Evolutionary conservation across 768 basidiomycete genomes (phyloP).

Genomic region (Pisolithus tinctorius): DNA sequence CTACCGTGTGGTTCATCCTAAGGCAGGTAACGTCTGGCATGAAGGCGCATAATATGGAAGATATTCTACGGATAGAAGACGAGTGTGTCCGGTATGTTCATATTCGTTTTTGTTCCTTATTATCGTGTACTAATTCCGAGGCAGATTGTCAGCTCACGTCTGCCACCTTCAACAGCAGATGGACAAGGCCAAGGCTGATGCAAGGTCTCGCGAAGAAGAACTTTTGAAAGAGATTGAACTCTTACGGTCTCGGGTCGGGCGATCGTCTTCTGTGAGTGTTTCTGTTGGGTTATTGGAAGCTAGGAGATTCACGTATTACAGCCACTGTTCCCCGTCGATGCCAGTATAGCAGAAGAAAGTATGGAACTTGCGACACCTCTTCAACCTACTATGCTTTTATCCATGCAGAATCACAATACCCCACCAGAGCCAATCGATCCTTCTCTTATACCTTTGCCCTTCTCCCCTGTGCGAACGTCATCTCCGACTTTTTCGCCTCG

Average conservation of each 20-base stretch:
- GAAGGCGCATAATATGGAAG: slow-evolving; percentile 15
- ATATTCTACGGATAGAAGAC: slow-evolving; percentile 22
- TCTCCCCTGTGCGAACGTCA: slow-evolving; percentile 15
- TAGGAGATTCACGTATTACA: background rate
- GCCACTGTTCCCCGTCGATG: slow-evolving; percentile 3
- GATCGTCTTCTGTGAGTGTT: background rate
- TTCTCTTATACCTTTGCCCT: slow-evolving; percentile 10
- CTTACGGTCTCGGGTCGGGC: no score
- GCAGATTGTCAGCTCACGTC: slow-evolving; percentile 26
- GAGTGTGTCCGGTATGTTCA: slow-evolving; percentile 30
- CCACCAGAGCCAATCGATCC: slow-evolving; percentile 1
- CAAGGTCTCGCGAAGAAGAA: no score
- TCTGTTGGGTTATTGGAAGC: background rate
- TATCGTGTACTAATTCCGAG: background rate
- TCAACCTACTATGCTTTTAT: slow-evolving; percentile 25
- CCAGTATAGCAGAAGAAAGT: slow-evolving; percentile 31
- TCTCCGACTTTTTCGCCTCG: slow-evolving; percentile 9
- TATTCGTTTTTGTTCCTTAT: background rate
- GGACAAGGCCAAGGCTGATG: no score
- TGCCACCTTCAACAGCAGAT: slow-evolving; percentile 22
- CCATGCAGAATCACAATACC: background rate
- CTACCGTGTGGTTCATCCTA: no score
- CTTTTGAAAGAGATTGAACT: no score
- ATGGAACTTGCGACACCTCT: slow-evolving; percentile 53
- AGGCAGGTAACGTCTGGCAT: slow-evolving; percentile 14